These are phyloP conservation scores for Neurospora sp. DNA, from an alignment of 495 filamentous ascomycete genomes.

Conservation along the genomic window DNA sequence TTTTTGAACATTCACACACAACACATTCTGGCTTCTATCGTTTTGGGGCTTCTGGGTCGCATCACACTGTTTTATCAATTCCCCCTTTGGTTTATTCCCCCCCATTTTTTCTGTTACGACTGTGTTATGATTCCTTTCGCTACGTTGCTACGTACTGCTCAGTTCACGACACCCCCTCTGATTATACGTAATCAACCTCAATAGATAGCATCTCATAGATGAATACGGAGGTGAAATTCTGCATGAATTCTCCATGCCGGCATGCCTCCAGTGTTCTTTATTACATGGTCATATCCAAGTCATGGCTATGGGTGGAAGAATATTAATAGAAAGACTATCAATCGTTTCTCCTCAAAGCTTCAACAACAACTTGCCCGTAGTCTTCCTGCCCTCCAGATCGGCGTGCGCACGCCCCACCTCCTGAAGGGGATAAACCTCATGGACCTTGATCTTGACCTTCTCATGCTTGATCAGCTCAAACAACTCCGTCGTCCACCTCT, in stretches of 20 bases:
- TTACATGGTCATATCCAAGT: background rate
- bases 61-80: background rate
- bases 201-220: conserved; percentile 2
- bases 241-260: background rate
- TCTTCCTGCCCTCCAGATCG: conserved; percentile 76
- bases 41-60: background rate
- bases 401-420: conserved; percentile 65
- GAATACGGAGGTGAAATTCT: background rate
- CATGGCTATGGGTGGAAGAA: background rate
- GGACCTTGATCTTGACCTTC: conserved; percentile 63
- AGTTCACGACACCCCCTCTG: background rate
- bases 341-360: conserved; percentile 19
- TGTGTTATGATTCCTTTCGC: background rate
- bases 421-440: conserved; percentile 72
- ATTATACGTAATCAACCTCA: background rate
- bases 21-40: background rate
- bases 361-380: conserved; percentile 67
- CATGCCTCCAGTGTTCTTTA: background rate
- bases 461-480: conserved; percentile 59
- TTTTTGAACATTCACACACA: background rate
- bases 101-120: background rate
- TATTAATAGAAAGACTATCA: no score
- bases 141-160: background rate
- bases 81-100: background rate
- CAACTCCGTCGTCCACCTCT: conserved; percentile 60